Conservation (phyloP, 352 stramenopile genomes). For the Phytophthora uliginosa region DNA sequence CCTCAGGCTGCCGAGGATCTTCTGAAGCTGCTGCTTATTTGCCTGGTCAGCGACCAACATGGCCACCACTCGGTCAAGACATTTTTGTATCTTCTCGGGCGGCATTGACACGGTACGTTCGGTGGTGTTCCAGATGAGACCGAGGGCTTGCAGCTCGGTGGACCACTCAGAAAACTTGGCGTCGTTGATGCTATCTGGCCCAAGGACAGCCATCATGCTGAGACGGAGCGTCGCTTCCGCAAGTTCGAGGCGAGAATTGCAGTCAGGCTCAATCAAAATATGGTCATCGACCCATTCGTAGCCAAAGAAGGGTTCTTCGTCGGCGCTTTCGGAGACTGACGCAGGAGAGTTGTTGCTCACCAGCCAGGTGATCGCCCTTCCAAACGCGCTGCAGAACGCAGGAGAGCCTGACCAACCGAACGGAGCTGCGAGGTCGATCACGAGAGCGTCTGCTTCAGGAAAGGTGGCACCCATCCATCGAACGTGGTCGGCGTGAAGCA, state of each 20-base stretch:
- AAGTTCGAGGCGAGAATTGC: constrained; percentile 1
- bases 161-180: constrained; percentile 34
- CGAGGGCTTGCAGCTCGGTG: constrained; percentile 14
- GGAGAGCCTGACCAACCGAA: constrained; percentile 27
- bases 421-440: constrained; percentile 24
- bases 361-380: constrained; percentile 21
- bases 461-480: constrained; percentile 26
- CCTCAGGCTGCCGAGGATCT: constrained; percentile 37
- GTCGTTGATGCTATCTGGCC: constrained; percentile 36
- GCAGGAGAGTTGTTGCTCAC: constrained; percentile 22
- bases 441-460: constrained; percentile 10
- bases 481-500: constrained; percentile 18
- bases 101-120: constrained; percentile 26
- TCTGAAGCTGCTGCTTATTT: constrained; percentile 11
- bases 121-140: constrained; percentile 18
- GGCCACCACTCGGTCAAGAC: not conserved
- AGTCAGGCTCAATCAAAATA: constrained; percentile 34
- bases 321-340: constrained; percentile 6
- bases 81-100: constrained; percentile 26
- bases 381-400: constrained; percentile 22
- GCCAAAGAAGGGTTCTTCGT: constrained; percentile 25
- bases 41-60: not conserved
- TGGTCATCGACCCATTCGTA: constrained; percentile 48
- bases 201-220: constrained; percentile 32
- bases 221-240: constrained; percentile 19